These are phyloP conservation scores for Penicillium soppii DNA, from an alignment of 495 filamentous ascomycete genomes.

Conservation along the genomic window DNA sequence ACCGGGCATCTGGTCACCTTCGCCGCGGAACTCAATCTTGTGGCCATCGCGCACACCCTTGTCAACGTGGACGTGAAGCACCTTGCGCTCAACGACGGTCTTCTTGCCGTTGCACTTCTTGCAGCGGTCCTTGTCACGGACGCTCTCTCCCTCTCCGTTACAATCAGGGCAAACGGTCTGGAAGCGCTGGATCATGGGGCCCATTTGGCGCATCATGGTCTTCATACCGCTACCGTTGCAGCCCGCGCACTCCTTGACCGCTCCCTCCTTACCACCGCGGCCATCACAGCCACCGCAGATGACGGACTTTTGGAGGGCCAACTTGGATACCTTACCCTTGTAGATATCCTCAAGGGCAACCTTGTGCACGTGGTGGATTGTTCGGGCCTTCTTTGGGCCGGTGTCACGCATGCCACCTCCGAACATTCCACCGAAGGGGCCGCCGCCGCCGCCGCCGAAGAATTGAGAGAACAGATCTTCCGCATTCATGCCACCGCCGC, in stretches of 20 bases:
- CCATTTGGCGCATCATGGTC: slow-evolving; percentile 99
- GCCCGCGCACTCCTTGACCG: slow-evolving; percentile 84
- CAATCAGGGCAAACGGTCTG: slow-evolving; percentile 99
- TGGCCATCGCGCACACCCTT: slow-evolving; percentile 88
- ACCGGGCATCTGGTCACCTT: slow-evolving; percentile 95
- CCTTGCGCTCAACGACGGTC: slow-evolving; percentile 94
- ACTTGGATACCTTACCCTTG: slow-evolving; percentile 94
- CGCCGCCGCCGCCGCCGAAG: slow-evolving; percentile 85
- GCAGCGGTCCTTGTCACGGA: slow-evolving; percentile 94
- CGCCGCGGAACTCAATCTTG: slow-evolving; percentile 93
- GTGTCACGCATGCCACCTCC: slow-evolving; percentile 79
- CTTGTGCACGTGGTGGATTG: slow-evolving; percentile 97
- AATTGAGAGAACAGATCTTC: slow-evolving; percentile 98
- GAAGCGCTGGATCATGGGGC: slow-evolving; percentile 99
- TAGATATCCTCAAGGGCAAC: slow-evolving; percentile 98
- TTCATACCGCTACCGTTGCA: slow-evolving; percentile 97
- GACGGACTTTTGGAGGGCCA: slow-evolving; percentile 95
- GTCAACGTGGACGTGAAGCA: slow-evolving; percentile 97
- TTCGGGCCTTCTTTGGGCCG: slow-evolving; percentile 90
- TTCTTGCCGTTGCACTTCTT: slow-evolving; percentile 95
- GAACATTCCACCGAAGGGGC: slow-evolving; percentile 75
- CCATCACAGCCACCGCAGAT: slow-evolving; percentile 95
- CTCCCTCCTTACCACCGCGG: slow-evolving; percentile 94
- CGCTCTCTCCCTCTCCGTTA: slow-evolving; percentile 92
- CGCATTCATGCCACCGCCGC: slow-evolving; percentile 84